Evolutionary conservation across 2,329 filamentous ascomycete genomes (phyloP).

Genomic region (Fusarium tanahbumbuense): DNA sequence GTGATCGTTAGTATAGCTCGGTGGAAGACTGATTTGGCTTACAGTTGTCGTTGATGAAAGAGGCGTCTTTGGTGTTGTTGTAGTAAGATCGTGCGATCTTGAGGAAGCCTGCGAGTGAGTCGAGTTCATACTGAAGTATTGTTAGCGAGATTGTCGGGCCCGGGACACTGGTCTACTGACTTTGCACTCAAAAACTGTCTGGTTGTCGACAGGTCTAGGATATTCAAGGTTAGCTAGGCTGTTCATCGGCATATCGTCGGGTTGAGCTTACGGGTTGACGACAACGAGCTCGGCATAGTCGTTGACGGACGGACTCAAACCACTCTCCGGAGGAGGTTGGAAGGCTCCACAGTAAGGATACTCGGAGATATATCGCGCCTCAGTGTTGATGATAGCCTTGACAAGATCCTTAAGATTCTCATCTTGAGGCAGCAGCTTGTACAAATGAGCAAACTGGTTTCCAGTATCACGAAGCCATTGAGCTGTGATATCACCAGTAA

Average conservation of each 20-base stretch:
- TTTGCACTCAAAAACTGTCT: slow-evolving; percentile 28
- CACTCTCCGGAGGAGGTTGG: slow-evolving; percentile 24
- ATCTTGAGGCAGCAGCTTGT: slow-evolving; percentile 18
- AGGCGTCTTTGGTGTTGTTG: slow-evolving; percentile 9
- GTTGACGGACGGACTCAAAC: slow-evolving; percentile 16
- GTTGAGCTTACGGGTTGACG: neutral
- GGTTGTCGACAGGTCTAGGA: slow-evolving; percentile 19
- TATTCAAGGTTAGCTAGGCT: neutral
- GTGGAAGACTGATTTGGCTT: too few relatives aligned
- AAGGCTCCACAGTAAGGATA: slow-evolving; percentile 28
- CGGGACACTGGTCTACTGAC: neutral
- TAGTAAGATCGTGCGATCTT: slow-evolving; percentile 28
- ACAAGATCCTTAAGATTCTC: slow-evolving; percentile 15
- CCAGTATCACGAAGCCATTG: slow-evolving; percentile 28
- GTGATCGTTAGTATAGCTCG: too few relatives aligned
- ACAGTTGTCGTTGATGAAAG: slow-evolving; percentile 28
- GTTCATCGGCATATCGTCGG: accelerated
- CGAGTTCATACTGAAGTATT: slow-evolving; percentile 8
- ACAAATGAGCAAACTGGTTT: slow-evolving; percentile 26
- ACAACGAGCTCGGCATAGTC: neutral
- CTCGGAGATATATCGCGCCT: slow-evolving; percentile 19
- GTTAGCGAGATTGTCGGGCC: neutral
- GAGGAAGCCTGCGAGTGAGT: slow-evolving; percentile 24
- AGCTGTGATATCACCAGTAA: slow-evolving; percentile 28
- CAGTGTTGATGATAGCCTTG: slow-evolving; percentile 28